Conservation (phyloP, 257 asterid species). For the Parsonsia alboflavescens region DNA sequence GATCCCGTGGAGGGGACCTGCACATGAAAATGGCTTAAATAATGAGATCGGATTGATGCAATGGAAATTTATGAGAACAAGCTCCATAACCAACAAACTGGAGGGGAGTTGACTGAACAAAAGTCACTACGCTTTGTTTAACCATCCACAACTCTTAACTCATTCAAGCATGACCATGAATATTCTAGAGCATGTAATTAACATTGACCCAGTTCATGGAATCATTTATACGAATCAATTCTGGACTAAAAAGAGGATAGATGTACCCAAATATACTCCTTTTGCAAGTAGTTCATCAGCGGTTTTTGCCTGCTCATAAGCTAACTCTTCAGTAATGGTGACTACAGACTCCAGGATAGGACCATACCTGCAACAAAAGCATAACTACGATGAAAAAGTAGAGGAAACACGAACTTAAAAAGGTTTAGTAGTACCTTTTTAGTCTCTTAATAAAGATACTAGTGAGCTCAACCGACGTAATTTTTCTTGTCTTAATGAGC, state of each 20-base stretch:
- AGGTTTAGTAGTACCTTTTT: slow-evolving; percentile 46
- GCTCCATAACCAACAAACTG: neutral
- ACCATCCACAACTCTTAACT: neutral
- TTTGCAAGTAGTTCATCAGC: slow-evolving; percentile 70
- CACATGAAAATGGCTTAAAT: neutral
- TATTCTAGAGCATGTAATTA: neutral
- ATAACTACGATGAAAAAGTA: neutral
- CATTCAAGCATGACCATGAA: neutral
- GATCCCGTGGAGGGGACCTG: slow-evolving; percentile 95
- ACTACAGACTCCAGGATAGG: slow-evolving; percentile 81
- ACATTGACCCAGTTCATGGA: neutral
- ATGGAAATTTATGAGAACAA: neutral
- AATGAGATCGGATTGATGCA: neutral
- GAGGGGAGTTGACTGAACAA: neutral
- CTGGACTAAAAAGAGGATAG: neutral
- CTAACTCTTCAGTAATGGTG: slow-evolving; percentile 85
- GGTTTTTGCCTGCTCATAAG: slow-evolving; percentile 66
- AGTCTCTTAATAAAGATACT: slow-evolving; percentile 55
- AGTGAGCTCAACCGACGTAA: slow-evolving; percentile 76
- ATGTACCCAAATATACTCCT: slow-evolving; percentile 63
- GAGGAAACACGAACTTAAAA: neutral
- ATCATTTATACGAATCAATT: neutral
- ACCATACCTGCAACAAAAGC: slow-evolving; percentile 45
- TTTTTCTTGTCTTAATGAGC: slow-evolving; percentile 57
- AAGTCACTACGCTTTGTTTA: neutral